These are phyloP conservation scores for Amanita rubescens DNA, from an alignment of 768 basidiomycete species.

Conservation along the genomic window DNA sequence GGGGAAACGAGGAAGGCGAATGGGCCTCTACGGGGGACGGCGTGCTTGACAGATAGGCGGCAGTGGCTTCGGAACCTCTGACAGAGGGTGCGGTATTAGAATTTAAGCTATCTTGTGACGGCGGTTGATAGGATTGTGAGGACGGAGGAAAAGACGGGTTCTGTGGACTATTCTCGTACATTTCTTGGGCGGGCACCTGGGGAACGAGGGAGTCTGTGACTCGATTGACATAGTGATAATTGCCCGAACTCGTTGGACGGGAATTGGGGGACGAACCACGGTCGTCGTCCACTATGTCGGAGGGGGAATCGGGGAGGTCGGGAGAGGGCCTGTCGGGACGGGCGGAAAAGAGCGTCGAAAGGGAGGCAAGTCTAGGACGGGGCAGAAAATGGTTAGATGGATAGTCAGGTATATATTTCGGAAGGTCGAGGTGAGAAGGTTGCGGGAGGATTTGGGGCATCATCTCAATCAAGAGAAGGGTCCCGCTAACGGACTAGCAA, in stretches of 20 bases:
- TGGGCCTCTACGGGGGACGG: slow-evolving; percentile 38
- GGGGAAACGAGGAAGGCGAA: slow-evolving; percentile 30
- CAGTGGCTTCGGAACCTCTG: slow-evolving; percentile 19
- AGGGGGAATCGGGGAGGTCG: slow-evolving; percentile 20
- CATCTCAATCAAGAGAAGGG: slow-evolving; percentile 14
- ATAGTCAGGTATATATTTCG: slow-evolving; percentile 18
- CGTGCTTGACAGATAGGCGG: slow-evolving; percentile 30
- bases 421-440: slow-evolving; percentile 17
- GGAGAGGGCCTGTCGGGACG: slow-evolving; percentile 14
- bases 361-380: slow-evolving; percentile 17
- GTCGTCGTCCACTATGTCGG: slow-evolving; percentile 30
- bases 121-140: slow-evolving; percentile 20
- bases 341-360: slow-evolving; percentile 15
- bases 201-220: slow-evolving; percentile 24
- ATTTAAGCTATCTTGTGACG: slow-evolving; percentile 16
- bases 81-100: slow-evolving; percentile 22
- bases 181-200: slow-evolving; percentile 23
- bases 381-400: slow-evolving; percentile 10
- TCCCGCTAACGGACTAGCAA: slow-evolving; percentile 4
- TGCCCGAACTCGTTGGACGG: slow-evolving; percentile 21
- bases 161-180: slow-evolving; percentile 21
- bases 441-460: slow-evolving; percentile 17
- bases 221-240: slow-evolving; percentile 24
- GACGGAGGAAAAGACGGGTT: slow-evolving; percentile 15
- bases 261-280: slow-evolving; percentile 23